Conservation (phyloP, 257 asterid species). For the Solanum gandarillasii region DNA sequence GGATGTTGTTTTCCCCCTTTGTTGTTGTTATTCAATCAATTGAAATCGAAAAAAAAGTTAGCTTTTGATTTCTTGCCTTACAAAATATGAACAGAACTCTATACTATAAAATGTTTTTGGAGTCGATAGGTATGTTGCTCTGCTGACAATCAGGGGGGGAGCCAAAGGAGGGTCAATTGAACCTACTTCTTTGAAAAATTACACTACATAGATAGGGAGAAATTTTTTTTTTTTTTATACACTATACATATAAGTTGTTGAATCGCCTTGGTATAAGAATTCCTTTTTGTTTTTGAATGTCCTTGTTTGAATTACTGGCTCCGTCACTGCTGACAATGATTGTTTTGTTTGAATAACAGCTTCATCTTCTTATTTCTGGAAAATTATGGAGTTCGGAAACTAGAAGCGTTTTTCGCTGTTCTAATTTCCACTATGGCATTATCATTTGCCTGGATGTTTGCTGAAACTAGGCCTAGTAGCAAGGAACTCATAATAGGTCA, state of each 20-base stretch:
- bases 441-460: slow-evolving; percentile 79
- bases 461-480: slow-evolving; percentile 43
- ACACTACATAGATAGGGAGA: neutral
- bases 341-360: slow-evolving; percentile 26
- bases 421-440: slow-evolving; percentile 69
- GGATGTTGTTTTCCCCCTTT: too few species aligned
- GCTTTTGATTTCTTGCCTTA: neutral
- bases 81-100: neutral
- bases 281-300: neutral
- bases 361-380: slow-evolving; percentile 73
- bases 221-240: too few species aligned
- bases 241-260: neutral
- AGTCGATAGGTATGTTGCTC: neutral
- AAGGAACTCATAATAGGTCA: slow-evolving; percentile 41
- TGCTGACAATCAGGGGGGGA: neutral
- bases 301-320: neutral
- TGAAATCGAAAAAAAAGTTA: neutral
- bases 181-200: neutral
- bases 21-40: neutral
- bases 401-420: slow-evolving; percentile 72
- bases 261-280: neutral
- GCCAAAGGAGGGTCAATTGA: neutral
- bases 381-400: slow-evolving; percentile 61
- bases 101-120: neutral
- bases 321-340: neutral